Base-by-base conservation (phyloP, 2,329 filamentous ascomycete species). In the Phyllachora maydis region DNA sequence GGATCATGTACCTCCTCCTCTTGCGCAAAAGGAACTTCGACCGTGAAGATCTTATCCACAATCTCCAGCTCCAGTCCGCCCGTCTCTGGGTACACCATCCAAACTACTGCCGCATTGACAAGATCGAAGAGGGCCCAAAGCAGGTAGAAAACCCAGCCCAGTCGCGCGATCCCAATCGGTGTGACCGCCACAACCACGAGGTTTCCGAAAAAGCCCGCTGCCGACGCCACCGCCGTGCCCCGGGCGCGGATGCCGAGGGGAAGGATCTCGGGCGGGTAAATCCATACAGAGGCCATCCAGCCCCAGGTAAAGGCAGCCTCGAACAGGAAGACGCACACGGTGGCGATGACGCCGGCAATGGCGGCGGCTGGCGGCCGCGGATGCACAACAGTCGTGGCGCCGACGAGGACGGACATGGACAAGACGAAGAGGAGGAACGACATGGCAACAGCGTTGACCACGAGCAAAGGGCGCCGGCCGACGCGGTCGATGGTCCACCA, bases 181-280 rank as follows among this genome's bases (percentile, higher is more conserved):
- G 48, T 49, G 19, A 49, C 45, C 23, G 47, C 35, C 13, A 50
- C 48, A 14, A 51, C 45, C 3, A 47, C 29, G 31, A 43, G 47
- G 11, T 43, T 47, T 19, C 32, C 30, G 9, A 31, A 13, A 19
- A 32, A 93, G 43, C 92, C 92, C 16, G 81, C 69, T 11, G 83
- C 82, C 3, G 82, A 91, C 30, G 81, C 91, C 42, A 93, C 49
- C 59, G 79, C 90, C 22, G 82, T 81, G 29, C 83, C 82, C 54
- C 92, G 92, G 23, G 82, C 85, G 40, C 82, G 69, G 42, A 92
- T 90, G 50, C 77, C 90, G 28, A 93, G 58, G 3, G 82, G 83
- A 18, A 92, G 56, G 32, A 93, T 93, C 56, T 93, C 83, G 11
- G 82, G 82, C 10, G 83, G 83, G 43, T 92, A 92, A 11, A 92